Conservation (phyloP, 1,139 yeast genomes). For the Sugiyamaella paludigena region DNA sequence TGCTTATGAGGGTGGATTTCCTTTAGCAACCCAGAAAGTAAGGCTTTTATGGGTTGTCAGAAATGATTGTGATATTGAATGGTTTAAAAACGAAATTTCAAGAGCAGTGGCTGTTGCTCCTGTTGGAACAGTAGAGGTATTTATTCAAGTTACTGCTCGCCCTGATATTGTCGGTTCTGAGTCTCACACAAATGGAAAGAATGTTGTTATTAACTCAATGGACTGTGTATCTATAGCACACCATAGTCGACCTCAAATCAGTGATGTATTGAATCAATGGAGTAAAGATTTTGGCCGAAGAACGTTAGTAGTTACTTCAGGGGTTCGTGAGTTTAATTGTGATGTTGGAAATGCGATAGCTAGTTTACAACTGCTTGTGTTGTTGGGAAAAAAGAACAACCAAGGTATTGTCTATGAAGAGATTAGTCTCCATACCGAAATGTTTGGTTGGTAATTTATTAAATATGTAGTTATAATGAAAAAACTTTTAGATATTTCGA, state of each 20-base stretch:
- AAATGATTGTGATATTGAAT: slow-evolving; percentile 40
- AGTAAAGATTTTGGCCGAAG: slow-evolving; percentile 36
- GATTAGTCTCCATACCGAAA: slow-evolving; percentile 56
- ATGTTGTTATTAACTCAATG: neutral
- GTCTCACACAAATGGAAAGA: no score
- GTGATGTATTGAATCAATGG: slow-evolving; percentile 20
- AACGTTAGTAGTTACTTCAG: slow-evolving; percentile 52
- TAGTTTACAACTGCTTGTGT: slow-evolving; percentile 36
- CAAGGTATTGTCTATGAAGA: slow-evolving; percentile 40
- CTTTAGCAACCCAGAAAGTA: slow-evolving; percentile 31
- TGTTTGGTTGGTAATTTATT: slow-evolving; percentile 53
- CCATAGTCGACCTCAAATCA: slow-evolving; percentile 42
- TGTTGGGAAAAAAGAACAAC: slow-evolving; percentile 19
- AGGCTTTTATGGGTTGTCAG: slow-evolving; percentile 53
- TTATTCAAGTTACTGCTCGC: slow-evolving; percentile 9
- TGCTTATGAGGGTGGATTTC: slow-evolving; percentile 3
- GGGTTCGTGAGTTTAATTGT: slow-evolving; percentile 47
- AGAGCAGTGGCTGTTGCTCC: slow-evolving; percentile 12
- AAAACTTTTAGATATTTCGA: neutral
- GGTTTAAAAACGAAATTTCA: slow-evolving; percentile 47
- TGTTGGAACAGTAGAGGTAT: slow-evolving; percentile 11
- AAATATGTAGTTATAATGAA: neutral
- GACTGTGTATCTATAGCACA: slow-evolving; percentile 8
- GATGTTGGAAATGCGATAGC: slow-evolving; percentile 49
- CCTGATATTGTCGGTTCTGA: neutral